phyloP scores from a whole-genome alignment of 2,329 filamentous ascomycete species.

The Claviceps cyperi region DNA sequence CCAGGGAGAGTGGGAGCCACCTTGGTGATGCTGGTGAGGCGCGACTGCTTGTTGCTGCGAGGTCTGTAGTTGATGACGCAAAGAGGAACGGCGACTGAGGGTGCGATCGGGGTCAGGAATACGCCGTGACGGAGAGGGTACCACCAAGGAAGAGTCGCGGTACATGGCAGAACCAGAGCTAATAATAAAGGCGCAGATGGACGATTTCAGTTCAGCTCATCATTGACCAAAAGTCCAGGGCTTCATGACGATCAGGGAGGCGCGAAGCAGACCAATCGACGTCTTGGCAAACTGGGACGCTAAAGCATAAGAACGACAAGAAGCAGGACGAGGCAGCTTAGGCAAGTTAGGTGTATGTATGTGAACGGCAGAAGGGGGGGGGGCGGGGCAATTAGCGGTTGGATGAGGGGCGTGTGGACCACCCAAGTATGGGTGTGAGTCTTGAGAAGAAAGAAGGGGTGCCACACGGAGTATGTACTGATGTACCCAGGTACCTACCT shows the following conservation, averaged over 20 bases:
- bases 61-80: constrained; percentile 2
- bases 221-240: constrained; percentile 1
- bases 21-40: constrained; percentile 4
- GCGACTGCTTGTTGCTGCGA: constrained; percentile 7
- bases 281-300: constrained; percentile 1
- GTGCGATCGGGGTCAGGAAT: constrained; percentile 8
- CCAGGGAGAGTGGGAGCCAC: constrained; percentile 7
- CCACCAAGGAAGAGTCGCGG: constrained; percentile 10
- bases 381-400: background rate
- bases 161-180: constrained; percentile 19
- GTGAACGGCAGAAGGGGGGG: constrained; percentile 1
- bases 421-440: no score
- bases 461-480: no score
- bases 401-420: background rate
- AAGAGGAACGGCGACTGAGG: constrained; percentile 4
- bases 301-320: background rate
- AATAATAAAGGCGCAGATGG: constrained; percentile 3
- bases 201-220: constrained; percentile 4
- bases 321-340: background rate
- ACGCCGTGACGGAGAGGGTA: constrained; percentile 7
- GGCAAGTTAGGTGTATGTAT: background rate
- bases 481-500: no score
- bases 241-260: background rate
- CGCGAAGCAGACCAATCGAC: background rate
- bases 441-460: background rate